Percentiles rank a stretch among this genome's conserved stretches.
Conservation (phyloP, 768 basidiomycete genomes). For the Leccinum obscurum region DNA sequence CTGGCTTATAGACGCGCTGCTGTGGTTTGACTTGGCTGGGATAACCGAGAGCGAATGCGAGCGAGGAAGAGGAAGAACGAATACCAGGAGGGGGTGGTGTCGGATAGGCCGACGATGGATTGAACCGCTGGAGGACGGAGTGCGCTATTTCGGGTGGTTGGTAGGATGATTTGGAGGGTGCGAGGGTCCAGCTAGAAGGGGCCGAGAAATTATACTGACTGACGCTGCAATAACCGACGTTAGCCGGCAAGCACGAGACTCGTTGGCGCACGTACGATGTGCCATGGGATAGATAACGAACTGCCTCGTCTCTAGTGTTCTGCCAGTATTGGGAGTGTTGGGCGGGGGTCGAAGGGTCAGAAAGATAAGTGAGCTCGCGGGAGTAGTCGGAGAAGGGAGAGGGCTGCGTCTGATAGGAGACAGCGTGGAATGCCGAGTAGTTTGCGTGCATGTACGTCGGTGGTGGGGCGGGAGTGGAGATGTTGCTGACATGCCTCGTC, state of each 20-base stretch:
- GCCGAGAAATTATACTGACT: slow-evolving; percentile 32
- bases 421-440: slow-evolving; percentile 24
- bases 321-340: slow-evolving; percentile 66
- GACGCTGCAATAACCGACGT: slow-evolving; percentile 18
- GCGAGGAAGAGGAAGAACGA: slow-evolving; percentile 67
- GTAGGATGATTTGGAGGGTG: slow-evolving; percentile 49
- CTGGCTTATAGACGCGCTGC: slow-evolving; percentile 43
- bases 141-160: slow-evolving; percentile 60
- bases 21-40: slow-evolving; percentile 32
- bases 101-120: slow-evolving; percentile 65
- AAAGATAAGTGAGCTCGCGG: slow-evolving; percentile 56
- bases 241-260: not conserved
- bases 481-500: slow-evolving; percentile 60
- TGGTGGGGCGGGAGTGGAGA: slow-evolving; percentile 58
- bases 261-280: slow-evolving; percentile 42
- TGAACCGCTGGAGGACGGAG: slow-evolving; percentile 61
- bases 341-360: slow-evolving; percentile 43
- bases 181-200: slow-evolving; percentile 43
- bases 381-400: slow-evolving; percentile 72
- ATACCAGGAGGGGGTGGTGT: slow-evolving; percentile 69
- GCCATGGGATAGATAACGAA: slow-evolving; percentile 56
- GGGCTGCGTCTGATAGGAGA: slow-evolving; percentile 30
- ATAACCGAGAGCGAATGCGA: slow-evolving; percentile 69
- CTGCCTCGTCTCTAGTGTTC: slow-evolving; percentile 56
- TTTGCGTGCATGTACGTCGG: slow-evolving; percentile 64